Percentiles rank a stretch among this genome's conserved stretches.
These are phyloP conservation scores for Lasiodiplodia gonubiensis DNA, from an alignment of 2,329 filamentous ascomycete species.

Conservation along the genomic window DNA sequence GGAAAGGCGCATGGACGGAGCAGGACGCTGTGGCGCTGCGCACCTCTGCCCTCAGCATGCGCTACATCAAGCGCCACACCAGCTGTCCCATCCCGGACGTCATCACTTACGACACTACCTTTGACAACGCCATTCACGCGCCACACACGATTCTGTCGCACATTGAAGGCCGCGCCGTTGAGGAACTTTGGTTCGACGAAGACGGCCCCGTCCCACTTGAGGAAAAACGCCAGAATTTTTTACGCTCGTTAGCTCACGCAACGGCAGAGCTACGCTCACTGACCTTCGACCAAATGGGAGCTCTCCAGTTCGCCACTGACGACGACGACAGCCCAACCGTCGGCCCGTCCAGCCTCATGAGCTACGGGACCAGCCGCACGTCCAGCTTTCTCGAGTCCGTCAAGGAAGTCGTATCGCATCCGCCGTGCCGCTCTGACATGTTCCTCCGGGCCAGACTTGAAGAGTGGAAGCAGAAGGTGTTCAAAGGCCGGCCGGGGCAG, in stretches of 20 bases:
- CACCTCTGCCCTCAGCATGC: slow-evolving; percentile 10
- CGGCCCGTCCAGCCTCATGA: slow-evolving; percentile 6
- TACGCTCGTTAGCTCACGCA: slow-evolving; percentile 31
- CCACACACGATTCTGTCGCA: slow-evolving; percentile 1
- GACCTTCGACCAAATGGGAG: slow-evolving; percentile 31
- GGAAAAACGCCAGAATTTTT: slow-evolving; percentile 30
- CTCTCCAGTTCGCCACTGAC: slow-evolving; percentile 27
- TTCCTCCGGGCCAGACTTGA: slow-evolving; percentile 8
- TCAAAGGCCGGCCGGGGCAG: too few species aligned
- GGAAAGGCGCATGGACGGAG: slow-evolving; percentile 8
- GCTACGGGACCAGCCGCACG: slow-evolving; percentile 5
- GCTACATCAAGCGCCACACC: slow-evolving; percentile 23
- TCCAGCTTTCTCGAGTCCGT: not conserved
- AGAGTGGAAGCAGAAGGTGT: slow-evolving; percentile 10
- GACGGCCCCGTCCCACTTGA: slow-evolving; percentile 5
- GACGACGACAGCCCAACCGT: slow-evolving; percentile 4
- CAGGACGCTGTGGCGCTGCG: slow-evolving; percentile 1
- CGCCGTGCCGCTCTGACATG: not conserved
- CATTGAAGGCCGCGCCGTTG: not conserved
- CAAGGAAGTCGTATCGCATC: not conserved
- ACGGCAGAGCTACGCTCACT: slow-evolving; percentile 30
- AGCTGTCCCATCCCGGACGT: slow-evolving; percentile 1
- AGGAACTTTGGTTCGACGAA: slow-evolving; percentile 9
- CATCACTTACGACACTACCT: slow-evolving; percentile 16
- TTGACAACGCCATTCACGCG: slow-evolving; percentile 21